Conservation (phyloP, 1,139 yeast genomes). For the Diutina siamensis region DNA sequence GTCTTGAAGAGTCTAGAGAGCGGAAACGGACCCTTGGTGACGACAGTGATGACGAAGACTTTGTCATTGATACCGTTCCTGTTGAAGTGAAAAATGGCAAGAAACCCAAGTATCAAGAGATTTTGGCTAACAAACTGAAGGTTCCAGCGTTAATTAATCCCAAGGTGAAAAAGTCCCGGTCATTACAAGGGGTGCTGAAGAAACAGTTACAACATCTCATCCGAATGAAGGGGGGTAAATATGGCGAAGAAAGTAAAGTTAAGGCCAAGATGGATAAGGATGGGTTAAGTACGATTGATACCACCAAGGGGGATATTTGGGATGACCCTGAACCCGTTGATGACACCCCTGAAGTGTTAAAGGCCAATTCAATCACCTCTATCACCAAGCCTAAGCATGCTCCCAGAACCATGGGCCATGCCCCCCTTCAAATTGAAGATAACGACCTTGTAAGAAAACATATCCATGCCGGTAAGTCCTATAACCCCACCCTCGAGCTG, state of each 20-base stretch:
- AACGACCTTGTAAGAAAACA: constrained; percentile 13
- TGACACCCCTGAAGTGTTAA: constrained; percentile 45
- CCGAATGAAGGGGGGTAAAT: neutral
- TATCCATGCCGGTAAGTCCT: constrained; percentile 77
- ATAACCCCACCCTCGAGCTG: constrained; percentile 77
- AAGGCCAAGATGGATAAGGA: constrained; percentile 47
- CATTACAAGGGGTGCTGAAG: constrained; percentile 4
- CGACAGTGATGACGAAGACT: constrained; percentile 28
- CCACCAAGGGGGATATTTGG: constrained; percentile 56
- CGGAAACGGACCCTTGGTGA: constrained; percentile 58
- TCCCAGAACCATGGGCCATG: neutral
- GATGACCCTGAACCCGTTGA: constrained; percentile 17
- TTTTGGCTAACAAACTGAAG: constrained; percentile 66
- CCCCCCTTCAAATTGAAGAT: neutral
- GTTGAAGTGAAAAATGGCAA: constrained; percentile 15
- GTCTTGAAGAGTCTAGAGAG: constrained; percentile 59
- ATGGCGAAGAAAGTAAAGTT: constrained; percentile 23
- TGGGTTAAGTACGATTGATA: constrained; percentile 40
- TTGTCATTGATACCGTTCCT: constrained; percentile 51
- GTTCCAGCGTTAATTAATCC: constrained; percentile 43
- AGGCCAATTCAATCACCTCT: constrained; percentile 37
- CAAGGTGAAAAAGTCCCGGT: too few species aligned
- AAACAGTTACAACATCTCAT: neutral
- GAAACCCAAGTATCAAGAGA: constrained; percentile 60
- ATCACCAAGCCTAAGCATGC: neutral